Evolutionary conservation across 345 rosid genomes (phyloP).

Genomic region (Adansonia digitata): DNA sequence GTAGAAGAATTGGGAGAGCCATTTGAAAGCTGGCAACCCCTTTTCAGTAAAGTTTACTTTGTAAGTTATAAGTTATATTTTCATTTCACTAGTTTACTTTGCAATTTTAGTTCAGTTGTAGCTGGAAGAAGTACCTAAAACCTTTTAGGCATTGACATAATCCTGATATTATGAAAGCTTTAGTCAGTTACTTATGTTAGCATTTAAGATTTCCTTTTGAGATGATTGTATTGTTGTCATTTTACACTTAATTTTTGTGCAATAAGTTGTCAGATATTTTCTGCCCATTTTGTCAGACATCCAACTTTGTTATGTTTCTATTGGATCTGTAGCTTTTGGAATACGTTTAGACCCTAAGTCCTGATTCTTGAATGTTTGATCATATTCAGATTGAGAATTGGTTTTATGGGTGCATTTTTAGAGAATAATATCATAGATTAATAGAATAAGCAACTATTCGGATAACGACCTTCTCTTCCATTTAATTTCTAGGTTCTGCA

Average conservation of each 20-base stretch:
- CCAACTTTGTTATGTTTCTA: too few species aligned
- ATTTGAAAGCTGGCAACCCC: conserved; percentile 66
- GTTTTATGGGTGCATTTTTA: neutral
- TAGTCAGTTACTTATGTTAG: neutral
- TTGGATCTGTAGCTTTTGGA: neutral
- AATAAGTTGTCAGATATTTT: neutral
- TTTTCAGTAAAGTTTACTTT: conserved; percentile 74
- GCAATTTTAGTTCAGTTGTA: neutral
- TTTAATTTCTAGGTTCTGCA: conserved; percentile 57
- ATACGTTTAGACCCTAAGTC: neutral
- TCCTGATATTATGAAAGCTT: neutral
- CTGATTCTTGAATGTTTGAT: neutral
- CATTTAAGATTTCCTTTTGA: neutral
- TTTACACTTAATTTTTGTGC: neutral
- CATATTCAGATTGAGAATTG: neutral
- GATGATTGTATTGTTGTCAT: neutral
- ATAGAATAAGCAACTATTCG: conserved; percentile 2
- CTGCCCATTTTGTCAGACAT: too few species aligned
- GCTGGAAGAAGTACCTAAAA: neutral
- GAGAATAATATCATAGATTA: neutral
- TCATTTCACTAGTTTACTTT: conserved; percentile 6
- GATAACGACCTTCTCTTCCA: conserved; percentile 18
- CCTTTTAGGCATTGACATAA: conserved; percentile 5
- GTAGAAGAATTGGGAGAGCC: conserved; percentile 63
- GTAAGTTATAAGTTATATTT: conserved; percentile 47